Percentiles rank a stretch among this genome's conserved stretches.
phyloP scores from a whole-genome alignment of 148 eudicot genomes.

The Camellia japonica region DNA sequence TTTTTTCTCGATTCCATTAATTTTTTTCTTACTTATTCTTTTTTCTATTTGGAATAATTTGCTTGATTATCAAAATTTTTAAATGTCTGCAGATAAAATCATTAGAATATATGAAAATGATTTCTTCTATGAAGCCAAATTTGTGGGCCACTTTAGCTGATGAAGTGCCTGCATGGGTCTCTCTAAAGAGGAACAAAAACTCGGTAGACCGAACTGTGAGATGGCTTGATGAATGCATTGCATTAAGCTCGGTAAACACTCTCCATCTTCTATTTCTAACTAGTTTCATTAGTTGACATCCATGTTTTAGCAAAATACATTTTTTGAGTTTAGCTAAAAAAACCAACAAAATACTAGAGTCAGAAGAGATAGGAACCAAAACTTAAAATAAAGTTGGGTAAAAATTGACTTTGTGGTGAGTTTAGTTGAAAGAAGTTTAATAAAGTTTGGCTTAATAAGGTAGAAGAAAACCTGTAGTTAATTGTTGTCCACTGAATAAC shows the following conservation, averaged over 20 bases:
- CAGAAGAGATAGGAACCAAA: neutral
- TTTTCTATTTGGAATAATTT: neutral
- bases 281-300: neutral
- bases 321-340: neutral
- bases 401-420: neutral
- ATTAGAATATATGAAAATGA: constrained; percentile 57
- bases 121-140: constrained; percentile 65
- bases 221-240: constrained; percentile 86
- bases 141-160: constrained; percentile 71
- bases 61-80: constrained; percentile 1
- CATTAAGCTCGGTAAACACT: constrained; percentile 39
- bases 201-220: constrained; percentile 73
- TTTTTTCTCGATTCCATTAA: neutral
- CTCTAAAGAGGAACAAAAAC: constrained; percentile 64
- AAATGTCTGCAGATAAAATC: constrained; percentile 56
- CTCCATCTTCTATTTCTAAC: too few species aligned
- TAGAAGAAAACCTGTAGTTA: too few species aligned
- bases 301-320: constrained; percentile 2
- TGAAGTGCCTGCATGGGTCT: constrained; percentile 81
- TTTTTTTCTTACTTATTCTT: neutral
- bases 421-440: too few species aligned
- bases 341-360: neutral
- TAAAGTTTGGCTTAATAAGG: too few species aligned
- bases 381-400: neutral
- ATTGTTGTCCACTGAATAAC: too few species aligned